Evolutionary conservation across 257 asterid species (phyloP).

Genomic region (Primulina tabacum): DNA sequence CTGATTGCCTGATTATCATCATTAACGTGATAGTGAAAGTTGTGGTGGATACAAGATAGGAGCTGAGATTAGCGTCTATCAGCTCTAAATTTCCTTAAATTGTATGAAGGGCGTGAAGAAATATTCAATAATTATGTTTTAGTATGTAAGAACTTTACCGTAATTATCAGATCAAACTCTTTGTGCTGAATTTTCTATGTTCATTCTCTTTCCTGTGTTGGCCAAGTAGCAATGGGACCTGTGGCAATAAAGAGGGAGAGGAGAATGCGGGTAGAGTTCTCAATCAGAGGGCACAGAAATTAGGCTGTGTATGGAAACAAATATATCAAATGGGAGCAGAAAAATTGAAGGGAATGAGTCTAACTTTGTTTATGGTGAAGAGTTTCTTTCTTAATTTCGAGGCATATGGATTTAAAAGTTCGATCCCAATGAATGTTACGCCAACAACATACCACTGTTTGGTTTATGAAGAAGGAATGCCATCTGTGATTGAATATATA

Average conservation of each 20-base stretch:
- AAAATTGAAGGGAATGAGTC: not conserved
- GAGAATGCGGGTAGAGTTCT: not conserved
- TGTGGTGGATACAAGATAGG: not conserved
- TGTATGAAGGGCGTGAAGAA: not conserved
- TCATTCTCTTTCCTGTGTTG: not conserved
- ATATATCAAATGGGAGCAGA: too few species aligned
- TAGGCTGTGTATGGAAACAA: not conserved
- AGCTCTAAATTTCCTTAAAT: not conserved
- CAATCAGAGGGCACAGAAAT: not conserved
- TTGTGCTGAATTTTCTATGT: not conserved
- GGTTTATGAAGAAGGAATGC: not conserved
- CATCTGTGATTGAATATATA: not conserved
- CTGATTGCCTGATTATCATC: not conserved
- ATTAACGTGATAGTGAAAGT: not conserved
- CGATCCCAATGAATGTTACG: too few species aligned
- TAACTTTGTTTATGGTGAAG: too few species aligned
- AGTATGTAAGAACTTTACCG: not conserved
- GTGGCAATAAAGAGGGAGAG: not conserved
- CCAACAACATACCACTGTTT: not conserved
- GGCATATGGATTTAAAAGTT: too few species aligned
- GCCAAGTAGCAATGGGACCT: not conserved
- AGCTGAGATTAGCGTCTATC: not conserved
- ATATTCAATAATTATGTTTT: too few species aligned
- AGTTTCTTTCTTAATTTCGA: too few species aligned
- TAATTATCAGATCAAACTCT: not conserved